phyloP scores from a whole-genome alignment of 2,329 filamentous ascomycete genomes.

The Stemphylium vesicarium region DNA sequence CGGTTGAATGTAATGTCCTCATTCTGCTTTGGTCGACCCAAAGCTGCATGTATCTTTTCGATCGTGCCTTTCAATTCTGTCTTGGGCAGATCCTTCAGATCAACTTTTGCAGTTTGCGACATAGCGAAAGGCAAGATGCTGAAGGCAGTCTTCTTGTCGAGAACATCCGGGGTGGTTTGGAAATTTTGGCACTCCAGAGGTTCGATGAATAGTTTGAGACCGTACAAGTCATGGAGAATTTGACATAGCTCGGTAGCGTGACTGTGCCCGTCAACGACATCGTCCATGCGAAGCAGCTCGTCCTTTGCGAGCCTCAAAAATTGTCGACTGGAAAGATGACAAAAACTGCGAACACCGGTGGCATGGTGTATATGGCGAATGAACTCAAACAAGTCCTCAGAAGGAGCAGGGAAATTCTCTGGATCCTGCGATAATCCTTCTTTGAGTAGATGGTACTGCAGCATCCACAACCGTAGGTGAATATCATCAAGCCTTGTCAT shows the following conservation, averaged over 20 bases:
- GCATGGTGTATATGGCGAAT: constrained; percentile 83
- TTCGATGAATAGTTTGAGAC: constrained; percentile 46
- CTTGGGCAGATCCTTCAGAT: constrained; percentile 89
- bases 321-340: constrained; percentile 82
- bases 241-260: constrained; percentile 79
- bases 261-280: constrained; percentile 72
- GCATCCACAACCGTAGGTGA: constrained; percentile 84
- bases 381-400: constrained; percentile 78
- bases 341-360: constrained; percentile 82
- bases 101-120: constrained; percentile 78
- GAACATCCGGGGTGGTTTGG: constrained; percentile 72
- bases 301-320: constrained; percentile 89
- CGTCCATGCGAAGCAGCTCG: constrained; percentile 77
- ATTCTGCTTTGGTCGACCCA: constrained; percentile 77
- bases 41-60: constrained; percentile 88
- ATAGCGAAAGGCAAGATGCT: constrained; percentile 85
- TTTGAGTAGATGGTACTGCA: constrained; percentile 82
- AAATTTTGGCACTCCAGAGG: constrained; percentile 63
- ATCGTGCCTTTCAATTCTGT: constrained; percentile 89
- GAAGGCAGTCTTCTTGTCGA: constrained; percentile 81
- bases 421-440: constrained; percentile 73
- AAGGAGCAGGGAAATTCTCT: constrained; percentile 67
- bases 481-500: constrained; percentile 81
- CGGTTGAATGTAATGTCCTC: constrained; percentile 86
- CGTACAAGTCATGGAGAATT: constrained; percentile 57